Percentiles rank a stretch among this genome's conserved stretches.
phyloP scores from a whole-genome alignment of 1,284 basidiomycete species.

The Pterulicium gracile region DNA sequence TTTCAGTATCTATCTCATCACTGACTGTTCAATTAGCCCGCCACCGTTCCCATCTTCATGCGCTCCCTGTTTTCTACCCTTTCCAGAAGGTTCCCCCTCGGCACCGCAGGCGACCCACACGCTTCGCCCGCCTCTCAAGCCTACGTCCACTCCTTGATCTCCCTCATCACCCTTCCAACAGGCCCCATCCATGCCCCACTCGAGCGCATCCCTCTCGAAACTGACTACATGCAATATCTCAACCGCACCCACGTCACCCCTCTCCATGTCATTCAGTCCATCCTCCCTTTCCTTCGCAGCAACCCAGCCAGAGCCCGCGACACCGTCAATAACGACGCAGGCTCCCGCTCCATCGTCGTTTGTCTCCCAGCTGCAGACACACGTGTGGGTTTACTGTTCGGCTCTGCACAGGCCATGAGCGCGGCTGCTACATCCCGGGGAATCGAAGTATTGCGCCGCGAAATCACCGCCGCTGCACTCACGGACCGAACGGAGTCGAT shows the following conservation, averaged over 20 bases:
- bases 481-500: conserved; percentile 41
- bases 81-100: conserved; percentile 72
- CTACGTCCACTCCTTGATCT: conserved; percentile 62
- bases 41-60: conserved; percentile 61
- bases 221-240: conserved; percentile 57
- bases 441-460: conserved; percentile 59
- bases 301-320: conserved; percentile 40
- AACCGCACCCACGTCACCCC: conserved; percentile 64
- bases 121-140: conserved; percentile 49
- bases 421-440: conserved; percentile 59
- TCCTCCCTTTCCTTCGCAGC: conserved; percentile 63
- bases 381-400: conserved; percentile 61
- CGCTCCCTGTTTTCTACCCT: conserved; percentile 69
- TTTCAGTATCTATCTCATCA: conserved; percentile 5
- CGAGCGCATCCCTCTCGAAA: conserved; percentile 55
- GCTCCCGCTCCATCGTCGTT: conserved; percentile 41
- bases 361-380: conserved; percentile 61
- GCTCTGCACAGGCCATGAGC: conserved; percentile 57
- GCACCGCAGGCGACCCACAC: conserved; percentile 67
- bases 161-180: conserved; percentile 49
- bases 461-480: conserved; percentile 45
- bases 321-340: conserved; percentile 33
- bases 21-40: conserved; percentile 33
- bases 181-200: conserved; percentile 43
- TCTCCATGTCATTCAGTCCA: conserved; percentile 60